Evolutionary conservation across 2,329 filamentous ascomycete genomes (phyloP).

Genomic region (Fusarium sp.): DNA sequence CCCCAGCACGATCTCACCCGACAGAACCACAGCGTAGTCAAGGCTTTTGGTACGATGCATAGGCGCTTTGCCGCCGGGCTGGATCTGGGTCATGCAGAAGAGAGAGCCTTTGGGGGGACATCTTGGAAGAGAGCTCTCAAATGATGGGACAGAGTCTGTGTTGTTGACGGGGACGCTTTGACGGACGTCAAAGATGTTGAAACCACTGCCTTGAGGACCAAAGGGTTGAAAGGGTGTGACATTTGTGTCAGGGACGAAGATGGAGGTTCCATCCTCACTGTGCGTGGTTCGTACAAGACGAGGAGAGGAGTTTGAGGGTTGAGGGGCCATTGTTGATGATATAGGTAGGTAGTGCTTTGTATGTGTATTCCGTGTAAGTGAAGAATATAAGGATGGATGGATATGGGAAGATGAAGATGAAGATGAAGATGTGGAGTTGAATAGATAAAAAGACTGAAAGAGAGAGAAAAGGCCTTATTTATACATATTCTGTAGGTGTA

Average conservation of each 20-base stretch:
- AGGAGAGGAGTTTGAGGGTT: neutral
- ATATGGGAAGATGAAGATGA: neutral
- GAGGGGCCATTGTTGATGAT: neutral
- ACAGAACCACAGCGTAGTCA: constrained; percentile 52
- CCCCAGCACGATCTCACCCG: constrained; percentile 51
- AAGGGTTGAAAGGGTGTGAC: constrained; percentile 12
- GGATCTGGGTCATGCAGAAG: constrained; percentile 48
- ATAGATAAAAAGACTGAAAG: too few relatives aligned
- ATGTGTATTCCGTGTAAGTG: neutral
- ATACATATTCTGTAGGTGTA: neutral
- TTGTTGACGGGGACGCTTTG: constrained; percentile 30
- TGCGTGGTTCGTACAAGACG: constrained; percentile 13
- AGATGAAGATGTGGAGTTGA: too few relatives aligned
- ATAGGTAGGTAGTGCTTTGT: neutral
- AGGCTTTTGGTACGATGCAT: constrained; percentile 55
- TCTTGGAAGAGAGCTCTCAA: constrained; percentile 43
- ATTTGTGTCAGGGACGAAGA: constrained; percentile 9
- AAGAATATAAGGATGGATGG: neutral
- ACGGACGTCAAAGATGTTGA: constrained; percentile 18
- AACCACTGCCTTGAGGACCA: constrained; percentile 11
- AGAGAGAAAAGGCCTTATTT: neutral
- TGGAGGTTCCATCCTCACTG: neutral
- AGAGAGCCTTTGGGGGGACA: constrained; percentile 49
- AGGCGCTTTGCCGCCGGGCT: constrained; percentile 43
- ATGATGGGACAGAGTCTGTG: constrained; percentile 23